These are phyloP conservation scores for Scenedesmus sp. DNA, from an alignment of 163 green algal genomes.

Conservation along the genomic window DNA sequence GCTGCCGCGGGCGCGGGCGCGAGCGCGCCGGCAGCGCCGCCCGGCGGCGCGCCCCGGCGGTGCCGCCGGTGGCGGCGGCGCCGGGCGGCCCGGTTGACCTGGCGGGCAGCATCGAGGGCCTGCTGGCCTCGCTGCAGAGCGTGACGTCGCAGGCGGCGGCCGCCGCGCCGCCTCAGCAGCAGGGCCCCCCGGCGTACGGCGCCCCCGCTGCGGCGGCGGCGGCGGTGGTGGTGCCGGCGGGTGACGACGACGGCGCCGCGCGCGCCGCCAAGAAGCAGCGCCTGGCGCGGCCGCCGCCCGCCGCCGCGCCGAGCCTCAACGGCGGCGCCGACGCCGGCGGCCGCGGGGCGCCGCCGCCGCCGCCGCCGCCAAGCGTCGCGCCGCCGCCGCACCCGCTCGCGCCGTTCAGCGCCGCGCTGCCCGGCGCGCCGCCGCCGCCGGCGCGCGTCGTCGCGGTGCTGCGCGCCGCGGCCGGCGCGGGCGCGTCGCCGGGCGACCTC, in stretches of 20 bases:
- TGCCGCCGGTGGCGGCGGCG: background rate
- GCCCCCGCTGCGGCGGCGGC: background rate
- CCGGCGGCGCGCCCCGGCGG: background rate
- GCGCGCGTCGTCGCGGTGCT: constrained; percentile 12
- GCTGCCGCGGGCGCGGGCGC: too few species aligned
- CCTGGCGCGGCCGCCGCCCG: background rate
- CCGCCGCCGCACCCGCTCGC: constrained; percentile 9
- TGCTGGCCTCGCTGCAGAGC: constrained; percentile 29
- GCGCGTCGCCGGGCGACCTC: background rate
- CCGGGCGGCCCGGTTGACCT: background rate
- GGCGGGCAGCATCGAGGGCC: background rate
- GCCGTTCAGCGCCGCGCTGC: background rate
- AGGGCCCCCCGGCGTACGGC: background rate
- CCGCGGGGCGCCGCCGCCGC: background rate
- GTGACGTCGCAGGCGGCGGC: too few species aligned
- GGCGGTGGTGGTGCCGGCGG: background rate
- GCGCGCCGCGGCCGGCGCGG: constrained; percentile 6
- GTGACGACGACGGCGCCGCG: background rate
- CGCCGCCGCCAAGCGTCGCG: background rate
- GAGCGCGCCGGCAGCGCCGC: too few species aligned
- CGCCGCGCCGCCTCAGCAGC: constrained; percentile 1
- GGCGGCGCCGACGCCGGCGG: background rate
- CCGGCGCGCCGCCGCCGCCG: background rate
- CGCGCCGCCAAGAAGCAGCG: constrained; percentile 19
- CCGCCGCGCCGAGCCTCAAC: background rate